A percentile compares a stretch with the other conserved stretches of the same genome.
These are phyloP conservation scores for Auriscalpium orientale DNA, from an alignment of 768 basidiomycete species.

Conservation along the genomic window DNA sequence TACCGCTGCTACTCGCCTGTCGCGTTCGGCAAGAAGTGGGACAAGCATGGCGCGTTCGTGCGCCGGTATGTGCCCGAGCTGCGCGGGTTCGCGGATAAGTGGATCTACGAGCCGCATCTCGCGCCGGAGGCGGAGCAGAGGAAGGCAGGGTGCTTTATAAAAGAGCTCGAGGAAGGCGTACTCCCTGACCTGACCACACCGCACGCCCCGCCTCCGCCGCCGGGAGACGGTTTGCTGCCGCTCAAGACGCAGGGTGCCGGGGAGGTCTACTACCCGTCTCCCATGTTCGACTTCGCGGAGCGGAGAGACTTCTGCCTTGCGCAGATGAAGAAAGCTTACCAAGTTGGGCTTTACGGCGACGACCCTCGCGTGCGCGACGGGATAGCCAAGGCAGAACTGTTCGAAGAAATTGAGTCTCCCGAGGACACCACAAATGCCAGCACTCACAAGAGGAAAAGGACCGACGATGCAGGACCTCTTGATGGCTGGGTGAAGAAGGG, in stretches of 20 bases:
- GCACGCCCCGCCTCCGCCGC: not conserved
- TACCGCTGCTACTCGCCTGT: slow-evolving; percentile 1
- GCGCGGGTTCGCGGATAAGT: not conserved
- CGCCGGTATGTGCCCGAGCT: slow-evolving; percentile 1
- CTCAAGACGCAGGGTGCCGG: not conserved
- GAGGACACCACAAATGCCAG: no score
- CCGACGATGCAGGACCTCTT: not conserved
- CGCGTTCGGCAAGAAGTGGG: slow-evolving; percentile 2
- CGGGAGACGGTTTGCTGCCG: not conserved
- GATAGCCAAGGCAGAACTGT: not conserved
- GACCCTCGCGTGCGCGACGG: not conserved
- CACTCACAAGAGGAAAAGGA: no score
- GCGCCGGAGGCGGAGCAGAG: not conserved
- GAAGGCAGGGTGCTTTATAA: not conserved
- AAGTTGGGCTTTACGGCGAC: not conserved
- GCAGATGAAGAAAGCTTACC: not conserved
- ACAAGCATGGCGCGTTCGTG: not conserved
- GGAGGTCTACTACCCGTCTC: not conserved
- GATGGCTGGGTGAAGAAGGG: not conserved
- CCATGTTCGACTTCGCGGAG: not conserved
- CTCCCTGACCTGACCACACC: not conserved
- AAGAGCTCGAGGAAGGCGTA: not conserved
- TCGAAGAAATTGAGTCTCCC: not conserved
- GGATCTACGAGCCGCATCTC: not conserved
- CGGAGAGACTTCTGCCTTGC: not conserved